These are phyloP conservation scores for Skeletonema tropicum DNA, from an alignment of 108 stramenopile species.

Conservation along the genomic window DNA sequence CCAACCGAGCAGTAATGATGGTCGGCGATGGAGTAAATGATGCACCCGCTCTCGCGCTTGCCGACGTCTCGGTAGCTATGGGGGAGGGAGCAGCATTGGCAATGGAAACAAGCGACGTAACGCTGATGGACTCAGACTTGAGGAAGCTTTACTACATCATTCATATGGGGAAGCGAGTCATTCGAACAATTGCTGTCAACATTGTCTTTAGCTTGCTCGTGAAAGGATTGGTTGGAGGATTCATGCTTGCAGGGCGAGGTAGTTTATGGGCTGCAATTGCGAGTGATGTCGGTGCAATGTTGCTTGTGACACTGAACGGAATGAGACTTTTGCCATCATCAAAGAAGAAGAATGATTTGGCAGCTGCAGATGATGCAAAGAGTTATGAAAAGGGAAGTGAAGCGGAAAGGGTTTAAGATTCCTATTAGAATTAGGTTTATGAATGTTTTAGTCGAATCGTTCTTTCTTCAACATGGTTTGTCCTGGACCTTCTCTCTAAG, in stretches of 20 bases:
- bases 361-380: background rate
- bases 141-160: slow-evolving; percentile 63
- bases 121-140: slow-evolving; percentile 79
- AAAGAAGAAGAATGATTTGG: slow-evolving; percentile 15
- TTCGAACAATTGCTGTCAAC: slow-evolving; percentile 73
- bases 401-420: too few relatives aligned
- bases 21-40: slow-evolving; percentile 98
- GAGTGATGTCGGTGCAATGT: slow-evolving; percentile 83
- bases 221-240: slow-evolving; percentile 69
- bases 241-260: slow-evolving; percentile 63
- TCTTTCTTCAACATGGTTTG: too few relatives aligned
- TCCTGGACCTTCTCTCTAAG: background rate
- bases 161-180: slow-evolving; percentile 65
- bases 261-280: slow-evolving; percentile 72
- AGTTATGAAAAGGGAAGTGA: too few relatives aligned
- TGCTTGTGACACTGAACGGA: slow-evolving; percentile 79
- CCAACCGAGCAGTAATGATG: slow-evolving; percentile 67
- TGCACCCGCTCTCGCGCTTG: slow-evolving; percentile 91
- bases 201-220: slow-evolving; percentile 64
- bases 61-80: slow-evolving; percentile 97
- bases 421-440: too few relatives aligned
- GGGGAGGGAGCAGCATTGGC: slow-evolving; percentile 95
- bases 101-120: slow-evolving; percentile 87
- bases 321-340: slow-evolving; percentile 72
- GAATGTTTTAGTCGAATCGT: too few relatives aligned